Conservation (phyloP, 2,329 filamentous ascomycete genomes). For the Lachnellula occidentalis region DNA sequence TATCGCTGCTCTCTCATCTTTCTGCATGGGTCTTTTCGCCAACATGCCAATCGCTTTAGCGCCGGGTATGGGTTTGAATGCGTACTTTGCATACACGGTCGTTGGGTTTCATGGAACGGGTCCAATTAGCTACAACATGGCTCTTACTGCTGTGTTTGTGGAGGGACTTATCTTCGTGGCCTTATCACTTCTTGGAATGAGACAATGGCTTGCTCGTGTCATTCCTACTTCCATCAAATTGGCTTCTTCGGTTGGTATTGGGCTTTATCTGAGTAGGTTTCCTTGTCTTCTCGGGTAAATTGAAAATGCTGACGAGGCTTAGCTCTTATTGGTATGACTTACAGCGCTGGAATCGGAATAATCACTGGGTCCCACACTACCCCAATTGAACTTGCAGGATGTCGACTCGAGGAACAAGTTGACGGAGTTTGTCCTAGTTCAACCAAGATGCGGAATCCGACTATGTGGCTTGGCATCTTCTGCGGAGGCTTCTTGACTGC, state of each 20-base stretch:
- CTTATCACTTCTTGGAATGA: constrained; percentile 70
- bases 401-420: constrained; percentile 2
- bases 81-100: constrained; percentile 72
- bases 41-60: constrained; percentile 66
- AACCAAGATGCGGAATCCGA: constrained; percentile 75
- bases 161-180: constrained; percentile 80
- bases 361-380: constrained; percentile 61
- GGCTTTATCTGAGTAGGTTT: constrained; percentile 51
- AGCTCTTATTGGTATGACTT: constrained; percentile 65
- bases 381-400: constrained; percentile 67
- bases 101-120: constrained; percentile 72
- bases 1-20: constrained; percentile 68
- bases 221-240: constrained; percentile 80
- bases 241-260: constrained; percentile 79
- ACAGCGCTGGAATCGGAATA: constrained; percentile 73
- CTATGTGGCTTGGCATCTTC: constrained; percentile 84
- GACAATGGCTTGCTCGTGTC: constrained; percentile 78
- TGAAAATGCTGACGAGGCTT: background rate
- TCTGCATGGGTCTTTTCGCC: constrained; percentile 74
- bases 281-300: background rate
- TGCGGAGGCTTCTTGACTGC: constrained; percentile 74
- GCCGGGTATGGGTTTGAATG: constrained; percentile 74
- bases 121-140: constrained; percentile 65
- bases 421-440: constrained; percentile 52
- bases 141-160: constrained; percentile 78